Conservation (phyloP, 1,284 basidiomycete genomes). For the Cryptococcus neoformans region DNA sequence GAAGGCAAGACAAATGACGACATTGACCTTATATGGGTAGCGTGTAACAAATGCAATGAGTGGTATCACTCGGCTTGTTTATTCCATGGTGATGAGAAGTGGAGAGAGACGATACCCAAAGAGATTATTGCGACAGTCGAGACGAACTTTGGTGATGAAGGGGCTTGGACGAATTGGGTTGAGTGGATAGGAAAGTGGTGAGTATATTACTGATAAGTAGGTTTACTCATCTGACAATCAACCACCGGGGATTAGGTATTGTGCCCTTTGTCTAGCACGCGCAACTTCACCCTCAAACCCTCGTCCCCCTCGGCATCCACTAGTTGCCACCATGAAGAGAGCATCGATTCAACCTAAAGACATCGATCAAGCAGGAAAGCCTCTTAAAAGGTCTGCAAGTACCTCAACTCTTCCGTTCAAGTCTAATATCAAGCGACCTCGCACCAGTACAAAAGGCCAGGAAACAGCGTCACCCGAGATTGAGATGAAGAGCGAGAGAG, state of each 20-base stretch:
- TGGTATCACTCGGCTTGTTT: conserved; percentile 48
- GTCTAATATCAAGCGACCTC: no score
- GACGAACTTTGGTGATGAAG: conserved; percentile 13
- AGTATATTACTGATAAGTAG: conserved; percentile 6
- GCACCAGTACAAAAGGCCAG: no score
- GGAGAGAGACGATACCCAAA: conserved; percentile 23
- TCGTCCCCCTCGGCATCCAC: conserved; percentile 26
- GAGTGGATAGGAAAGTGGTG: conserved; percentile 40
- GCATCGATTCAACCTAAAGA: conserved; percentile 8
- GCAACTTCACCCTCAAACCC: conserved; percentile 25
- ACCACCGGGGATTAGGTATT: conserved; percentile 27
- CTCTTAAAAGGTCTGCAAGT: neutral
- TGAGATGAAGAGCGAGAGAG: no score
- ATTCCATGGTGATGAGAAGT: conserved; percentile 9
- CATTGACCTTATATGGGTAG: conserved; percentile 39
- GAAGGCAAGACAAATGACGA: neutral
- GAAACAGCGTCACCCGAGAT: no score
- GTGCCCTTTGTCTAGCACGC: conserved; percentile 25
- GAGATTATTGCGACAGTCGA: conserved; percentile 22
- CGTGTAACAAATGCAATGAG: conserved; percentile 38
- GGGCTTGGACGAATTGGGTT: conserved; percentile 41
- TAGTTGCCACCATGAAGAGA: conserved; percentile 29
- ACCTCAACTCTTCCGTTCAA: no score
- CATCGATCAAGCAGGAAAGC: neutral
- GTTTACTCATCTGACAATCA: neutral